Conservation (phyloP, 83 land plant genomes). For the Thuja plicata region DNA sequence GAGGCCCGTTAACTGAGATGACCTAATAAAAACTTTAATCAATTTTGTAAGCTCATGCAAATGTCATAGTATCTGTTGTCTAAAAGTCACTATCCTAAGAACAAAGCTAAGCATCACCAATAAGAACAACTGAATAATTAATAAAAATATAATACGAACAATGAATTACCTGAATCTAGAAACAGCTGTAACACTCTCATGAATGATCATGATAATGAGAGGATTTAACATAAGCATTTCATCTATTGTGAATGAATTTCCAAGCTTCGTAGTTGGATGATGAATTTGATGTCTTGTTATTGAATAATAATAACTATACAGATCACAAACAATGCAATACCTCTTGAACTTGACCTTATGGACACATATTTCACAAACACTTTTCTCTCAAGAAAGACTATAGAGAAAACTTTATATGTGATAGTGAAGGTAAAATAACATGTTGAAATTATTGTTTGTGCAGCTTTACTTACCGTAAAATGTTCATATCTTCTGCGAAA, state of each 20-base stretch:
- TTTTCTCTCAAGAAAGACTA: neutral
- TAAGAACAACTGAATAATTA: neutral
- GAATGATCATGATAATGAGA: neutral
- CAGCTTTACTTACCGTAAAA: slow-evolving; percentile 58
- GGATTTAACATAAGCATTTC: neutral
- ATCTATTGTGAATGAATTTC: neutral
- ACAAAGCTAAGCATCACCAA: neutral
- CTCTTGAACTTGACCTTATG: neutral
- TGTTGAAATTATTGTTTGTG: neutral
- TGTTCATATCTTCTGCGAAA: slow-evolving; percentile 64
- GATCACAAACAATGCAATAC: neutral
- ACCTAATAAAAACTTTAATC: neutral
- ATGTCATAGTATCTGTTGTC: neutral
- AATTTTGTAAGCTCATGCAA: neutral
- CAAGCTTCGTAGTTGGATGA: neutral
- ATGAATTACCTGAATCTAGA: neutral
- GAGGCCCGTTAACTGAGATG: neutral
- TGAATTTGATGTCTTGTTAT: neutral
- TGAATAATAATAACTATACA: neutral
- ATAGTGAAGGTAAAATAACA: neutral
- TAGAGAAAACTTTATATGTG: neutral
- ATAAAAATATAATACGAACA: neutral
- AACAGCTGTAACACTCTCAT: neutral
- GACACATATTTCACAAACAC: neutral
- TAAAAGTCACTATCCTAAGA: neutral